Percentiles rank a stretch among this genome's conserved stretches.
Evolutionary conservation across 1,139 yeast species (phyloP).

Genomic region (Lodderomyces pseudojiufengensis): DNA sequence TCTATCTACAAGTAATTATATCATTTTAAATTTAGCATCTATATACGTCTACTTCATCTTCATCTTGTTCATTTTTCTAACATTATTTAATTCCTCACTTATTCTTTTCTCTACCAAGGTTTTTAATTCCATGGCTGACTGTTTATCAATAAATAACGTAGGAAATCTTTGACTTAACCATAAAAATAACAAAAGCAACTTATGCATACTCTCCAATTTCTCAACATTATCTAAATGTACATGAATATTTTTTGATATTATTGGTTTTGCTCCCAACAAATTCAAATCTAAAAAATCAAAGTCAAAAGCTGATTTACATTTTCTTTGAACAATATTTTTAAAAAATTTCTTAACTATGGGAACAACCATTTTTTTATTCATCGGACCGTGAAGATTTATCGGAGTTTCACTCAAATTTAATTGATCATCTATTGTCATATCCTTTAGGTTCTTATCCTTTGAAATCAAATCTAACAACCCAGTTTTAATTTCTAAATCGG

Average conservation of each 20-base stretch:
- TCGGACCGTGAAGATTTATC: constrained; percentile 26
- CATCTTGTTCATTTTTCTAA: constrained; percentile 24
- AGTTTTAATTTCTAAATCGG: constrained; percentile 43
- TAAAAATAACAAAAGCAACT: constrained; percentile 61
- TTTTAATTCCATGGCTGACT: constrained; percentile 69
- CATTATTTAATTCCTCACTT: constrained; percentile 52
- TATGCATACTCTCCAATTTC: constrained; percentile 66
- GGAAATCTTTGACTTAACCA: constrained; percentile 93
- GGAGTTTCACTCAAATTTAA: constrained; percentile 61
- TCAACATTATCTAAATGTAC: constrained; percentile 38
- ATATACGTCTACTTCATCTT: neutral
- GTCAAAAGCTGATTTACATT: constrained; percentile 42
- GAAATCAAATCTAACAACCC: constrained; percentile 46
- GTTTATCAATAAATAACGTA: constrained; percentile 68
- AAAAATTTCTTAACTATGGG: constrained; percentile 31
- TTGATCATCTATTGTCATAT: constrained; percentile 48
- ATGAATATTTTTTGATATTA: constrained; percentile 17
- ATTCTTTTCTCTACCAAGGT: constrained; percentile 62
- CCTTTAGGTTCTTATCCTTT: constrained; percentile 23
- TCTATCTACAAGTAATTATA: too few species aligned
- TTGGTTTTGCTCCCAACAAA: constrained; percentile 23
- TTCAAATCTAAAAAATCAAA: constrained; percentile 35
- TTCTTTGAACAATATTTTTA: constrained; percentile 33
- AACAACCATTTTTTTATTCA: constrained; percentile 10
- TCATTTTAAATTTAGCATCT: too few species aligned